phyloP scores from a whole-genome alignment of 495 filamentous ascomycete genomes.

The Penicillium nucicola region DNA sequence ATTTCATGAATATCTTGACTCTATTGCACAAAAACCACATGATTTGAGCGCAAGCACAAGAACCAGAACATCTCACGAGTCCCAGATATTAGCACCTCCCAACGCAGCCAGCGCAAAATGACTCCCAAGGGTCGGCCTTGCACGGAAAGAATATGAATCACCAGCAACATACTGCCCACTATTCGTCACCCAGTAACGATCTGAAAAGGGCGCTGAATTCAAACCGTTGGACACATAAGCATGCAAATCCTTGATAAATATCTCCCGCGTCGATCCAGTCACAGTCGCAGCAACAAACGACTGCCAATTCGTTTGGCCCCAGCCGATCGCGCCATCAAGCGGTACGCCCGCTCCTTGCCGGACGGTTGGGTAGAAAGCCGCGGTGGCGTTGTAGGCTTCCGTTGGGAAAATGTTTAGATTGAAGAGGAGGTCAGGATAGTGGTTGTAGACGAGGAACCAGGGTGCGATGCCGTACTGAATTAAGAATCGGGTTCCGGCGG shows the following conservation, averaged over 20 bases:
- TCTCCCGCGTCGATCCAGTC: conserved; percentile 13
- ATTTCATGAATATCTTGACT: too few species aligned
- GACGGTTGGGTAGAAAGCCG: conserved; percentile 29
- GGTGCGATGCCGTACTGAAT: conserved; percentile 28
- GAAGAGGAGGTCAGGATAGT: conserved; percentile 39
- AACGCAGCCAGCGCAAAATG: background rate
- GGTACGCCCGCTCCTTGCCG: conserved; percentile 30
- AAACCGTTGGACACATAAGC: conserved; percentile 36
- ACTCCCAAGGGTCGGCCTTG: background rate
- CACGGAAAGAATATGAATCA: background rate
- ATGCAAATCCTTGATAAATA: conserved; percentile 33
- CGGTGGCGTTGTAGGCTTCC: conserved; percentile 30
- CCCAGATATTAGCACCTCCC: too few species aligned
- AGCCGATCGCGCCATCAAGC: conserved; percentile 27
- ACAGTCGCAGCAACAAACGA: conserved; percentile 28
- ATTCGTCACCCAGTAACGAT: conserved; percentile 27
- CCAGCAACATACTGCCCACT: background rate
- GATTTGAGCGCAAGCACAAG: too few species aligned
- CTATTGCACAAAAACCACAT: too few species aligned
- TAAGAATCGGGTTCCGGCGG: conserved; percentile 36
- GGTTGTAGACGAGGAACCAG: conserved; percentile 38
- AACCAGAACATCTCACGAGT: too few species aligned
- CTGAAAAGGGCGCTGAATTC: conserved; percentile 40
- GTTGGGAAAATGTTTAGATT: conserved; percentile 34
- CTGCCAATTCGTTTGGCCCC: conserved; percentile 42